Evolutionary conservation across 169 alveolate species (phyloP), one percentile per base, ranked within the genome.

Genomic region (Perkinsus olseni): DNA sequence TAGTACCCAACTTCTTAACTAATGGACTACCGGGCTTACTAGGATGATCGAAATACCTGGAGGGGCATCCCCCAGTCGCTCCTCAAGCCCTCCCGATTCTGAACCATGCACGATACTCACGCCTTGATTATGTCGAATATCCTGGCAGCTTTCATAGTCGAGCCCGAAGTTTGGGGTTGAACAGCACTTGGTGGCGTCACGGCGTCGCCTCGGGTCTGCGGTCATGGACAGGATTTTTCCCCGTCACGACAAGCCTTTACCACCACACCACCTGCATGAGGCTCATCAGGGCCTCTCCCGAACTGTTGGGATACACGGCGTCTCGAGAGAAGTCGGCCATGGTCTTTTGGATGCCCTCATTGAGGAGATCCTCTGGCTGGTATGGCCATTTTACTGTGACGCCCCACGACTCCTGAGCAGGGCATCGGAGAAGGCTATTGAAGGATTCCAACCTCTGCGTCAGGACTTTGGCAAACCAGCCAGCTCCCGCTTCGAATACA

Each of bases 401-500:
- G 17, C 82, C n/a, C n/a, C 82, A 24, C 82, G 82, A 24, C 82
- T 62, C 82, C 82, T 62, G 82, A 62, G 17, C n/a, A 21, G 82
- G 36, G 10, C 36, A 62, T 28, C 82, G 28, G 31, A 28, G 31
- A 62, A 24, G 36, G 17, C 31, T 13, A 4, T 28, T 3, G 36
- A 13, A 4, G 82, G 17, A 24, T 1, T 13, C 82, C 10, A 28
- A 62, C 82, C 98, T 94, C 93, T 97, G 96, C 96, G 96, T 95
- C 93, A 97, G 96, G 62, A 95, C 95, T 74, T 95, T 94, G 34
- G 97, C 95, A 28, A 96, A 95, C 94, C 94, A 96, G 34, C 98
- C 98, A 38, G 97, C 98, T 3, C 97, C 98, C 74, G 96, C 96
- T 91, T 96, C 97, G 93, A 93, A 96, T 3, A 97, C 94, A 74